phyloP scores from a whole-genome alignment of 768 basidiomycete species.

The Boletus bicolor region DNA sequence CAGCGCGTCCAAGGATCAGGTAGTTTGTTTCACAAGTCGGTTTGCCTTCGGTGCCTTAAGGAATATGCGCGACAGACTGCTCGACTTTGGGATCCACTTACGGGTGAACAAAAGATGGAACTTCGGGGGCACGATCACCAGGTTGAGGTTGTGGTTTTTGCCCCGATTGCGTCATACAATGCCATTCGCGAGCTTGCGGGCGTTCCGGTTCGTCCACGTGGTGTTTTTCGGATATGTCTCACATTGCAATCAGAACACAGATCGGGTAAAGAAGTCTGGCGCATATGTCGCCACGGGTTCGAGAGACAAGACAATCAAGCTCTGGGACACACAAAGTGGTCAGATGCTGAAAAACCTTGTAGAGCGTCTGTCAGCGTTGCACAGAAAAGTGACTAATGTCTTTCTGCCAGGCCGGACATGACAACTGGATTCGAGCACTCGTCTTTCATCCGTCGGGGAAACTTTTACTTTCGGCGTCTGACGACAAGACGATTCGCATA shows the following conservation, averaged over 20 bases:
- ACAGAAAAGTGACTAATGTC: constrained; percentile 3
- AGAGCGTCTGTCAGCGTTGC: constrained; percentile 20
- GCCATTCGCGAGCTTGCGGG: constrained; percentile 77
- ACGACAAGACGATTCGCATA: constrained; percentile 87
- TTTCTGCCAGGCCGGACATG: constrained; percentile 62
- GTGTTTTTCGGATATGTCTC: not conserved
- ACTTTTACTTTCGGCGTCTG: constrained; percentile 84
- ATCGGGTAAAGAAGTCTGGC: constrained; percentile 47
- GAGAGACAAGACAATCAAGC: constrained; percentile 86
- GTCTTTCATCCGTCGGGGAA: constrained; percentile 91
- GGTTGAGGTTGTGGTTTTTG: constrained; percentile 79
- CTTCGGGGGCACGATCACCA: constrained; percentile 86
- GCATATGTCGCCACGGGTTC: constrained; percentile 77
- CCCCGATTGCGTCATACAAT: constrained; percentile 69
- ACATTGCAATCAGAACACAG: constrained; percentile 42
- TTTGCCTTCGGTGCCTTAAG: not conserved
- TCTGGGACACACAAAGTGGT: constrained; percentile 86
- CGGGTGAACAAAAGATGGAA: constrained; percentile 77
- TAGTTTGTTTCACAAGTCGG: constrained; percentile 32
- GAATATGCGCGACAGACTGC: constrained; percentile 53
- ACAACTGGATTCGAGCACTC: constrained; percentile 87
- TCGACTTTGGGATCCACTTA: constrained; percentile 68
- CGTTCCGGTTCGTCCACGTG: constrained; percentile 49
- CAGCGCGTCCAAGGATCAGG: constrained; percentile 87
- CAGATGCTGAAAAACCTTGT: constrained; percentile 78